Percentiles rank a stretch among this genome's conserved stretches.
These are phyloP conservation scores for Sphagnum fallax DNA, from an alignment of 228 moss, liverwort and hornwort species.

Conservation along the genomic window DNA sequence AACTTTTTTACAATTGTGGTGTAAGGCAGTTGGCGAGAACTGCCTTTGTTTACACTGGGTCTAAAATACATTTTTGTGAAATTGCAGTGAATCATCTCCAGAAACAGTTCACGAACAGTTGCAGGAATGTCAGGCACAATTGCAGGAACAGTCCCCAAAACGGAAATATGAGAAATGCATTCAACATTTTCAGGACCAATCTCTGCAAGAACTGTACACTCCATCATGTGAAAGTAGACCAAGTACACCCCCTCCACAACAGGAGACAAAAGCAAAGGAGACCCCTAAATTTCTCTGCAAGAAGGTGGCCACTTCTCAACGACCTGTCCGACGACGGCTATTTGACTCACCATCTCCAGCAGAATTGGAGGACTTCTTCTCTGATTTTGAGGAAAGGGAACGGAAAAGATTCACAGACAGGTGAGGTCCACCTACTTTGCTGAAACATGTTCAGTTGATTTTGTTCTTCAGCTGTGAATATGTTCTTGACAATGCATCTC, in stretches of 20 bases:
- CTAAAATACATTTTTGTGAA: too few relatives aligned
- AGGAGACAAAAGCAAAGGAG: conserved; percentile 6
- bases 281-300: conserved; percentile 17
- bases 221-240: conserved; percentile 17
- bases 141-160: too few relatives aligned
- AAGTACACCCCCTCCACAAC: conserved; percentile 11
- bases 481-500: too few relatives aligned
- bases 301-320: conserved; percentile 8
- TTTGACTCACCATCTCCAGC: conserved; percentile 21
- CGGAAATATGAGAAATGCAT: background rate
- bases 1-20: too few relatives aligned
- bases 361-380: conserved; percentile 32
- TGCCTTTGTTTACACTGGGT: too few relatives aligned
- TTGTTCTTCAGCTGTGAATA: too few relatives aligned
- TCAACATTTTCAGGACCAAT: background rate
- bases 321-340: conserved; percentile 25
- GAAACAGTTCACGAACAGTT: too few relatives aligned
- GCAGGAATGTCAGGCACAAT: too few relatives aligned
- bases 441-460: too few relatives aligned
- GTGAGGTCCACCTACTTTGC: conserved; percentile 1
- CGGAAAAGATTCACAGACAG: conserved; percentile 32
- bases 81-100: too few relatives aligned
- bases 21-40: too few relatives aligned
- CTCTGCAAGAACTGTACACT: background rate
- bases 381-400: conserved; percentile 26